Base-by-base conservation (phyloP, 2,329 filamentous ascomycete species). In the Fusarium goolgardi region DNA sequence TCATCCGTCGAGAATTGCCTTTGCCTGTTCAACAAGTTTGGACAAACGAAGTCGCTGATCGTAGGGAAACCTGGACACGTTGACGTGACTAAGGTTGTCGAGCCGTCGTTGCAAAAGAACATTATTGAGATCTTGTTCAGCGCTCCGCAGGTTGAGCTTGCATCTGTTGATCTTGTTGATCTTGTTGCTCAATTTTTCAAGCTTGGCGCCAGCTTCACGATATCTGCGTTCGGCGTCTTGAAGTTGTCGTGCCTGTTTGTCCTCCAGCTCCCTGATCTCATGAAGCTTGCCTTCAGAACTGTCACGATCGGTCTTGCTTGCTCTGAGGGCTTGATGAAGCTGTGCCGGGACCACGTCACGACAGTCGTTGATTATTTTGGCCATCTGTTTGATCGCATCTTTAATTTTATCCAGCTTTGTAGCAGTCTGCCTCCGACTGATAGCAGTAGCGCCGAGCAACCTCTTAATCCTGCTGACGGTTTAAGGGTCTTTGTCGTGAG, bases 201-300 rank as follows among this genome's bases (percentile, higher is more conserved):
- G 3, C n/a, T 46, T 32, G 15, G n/a, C 0, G 15, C 9, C 8
- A 18, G 20, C n/a, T 5, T 46, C 20, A 5, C 5, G 9, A 18
- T 46, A 7, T 4, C 10, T 46, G 6, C 15, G n/a, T 4, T 32
- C 3, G 9, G 27, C 44, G 3, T 21, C 44, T 46, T 23, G 3
- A 1, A 46, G 9, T 2, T 32, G 13, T 6, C 12, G 7, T 11
- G 0, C 12, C 13, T 16, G 12, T 27, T 10, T 9, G 11, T 12
- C 5, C 18, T 31, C n/a, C 1, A 20, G 12, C 3, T 15, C 8
- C 25, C 5, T 7, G 11, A 2, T 2, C 13, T 21, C 8, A n/a
- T 3, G 4, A 11, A 31, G 13, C 20, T 32, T 4, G 8, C 6
- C 3, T 8, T 15, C 2, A 11, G 5, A 16, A 10, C 13, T 16